A percentile compares a stretch with the other conserved stretches of the same genome.
phyloP scores from a whole-genome alignment of 192 early-diverging fungal genomes.

The Coemansia asiatica region DNA sequence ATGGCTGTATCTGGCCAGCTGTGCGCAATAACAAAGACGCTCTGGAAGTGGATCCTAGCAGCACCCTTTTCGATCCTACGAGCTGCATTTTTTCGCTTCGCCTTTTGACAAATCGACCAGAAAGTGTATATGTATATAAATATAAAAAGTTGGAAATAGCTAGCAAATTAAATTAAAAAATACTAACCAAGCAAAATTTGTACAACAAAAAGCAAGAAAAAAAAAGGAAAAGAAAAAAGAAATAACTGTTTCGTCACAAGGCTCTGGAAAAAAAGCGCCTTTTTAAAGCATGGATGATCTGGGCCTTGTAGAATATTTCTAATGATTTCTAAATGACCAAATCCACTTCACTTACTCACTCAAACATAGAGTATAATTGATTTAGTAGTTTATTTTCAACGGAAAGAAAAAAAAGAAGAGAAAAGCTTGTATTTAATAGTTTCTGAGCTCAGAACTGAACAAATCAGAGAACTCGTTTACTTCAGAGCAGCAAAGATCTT shows the following conservation, averaged over 20 bases:
- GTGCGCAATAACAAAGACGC: not conserved
- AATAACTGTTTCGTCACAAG: not conserved
- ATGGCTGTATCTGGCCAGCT: not conserved
- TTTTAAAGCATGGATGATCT: slow-evolving; percentile 2
- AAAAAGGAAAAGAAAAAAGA: not conserved
- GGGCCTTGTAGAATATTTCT: not conserved
- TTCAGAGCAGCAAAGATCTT: slow-evolving; percentile 63
- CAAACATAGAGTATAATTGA: not conserved
- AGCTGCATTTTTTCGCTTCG: slow-evolving; percentile 22
- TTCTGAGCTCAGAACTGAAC: not conserved
- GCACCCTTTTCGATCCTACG: slow-evolving; percentile 12
- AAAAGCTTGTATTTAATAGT: slow-evolving; percentile 24
- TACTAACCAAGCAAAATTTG: not conserved
- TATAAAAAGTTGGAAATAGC: too few relatives aligned
- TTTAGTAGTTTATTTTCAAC: not conserved
- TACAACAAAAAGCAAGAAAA: not conserved
- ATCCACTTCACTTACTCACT: too few relatives aligned
- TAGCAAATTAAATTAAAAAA: not conserved
- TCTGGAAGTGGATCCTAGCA: slow-evolving; percentile 1
- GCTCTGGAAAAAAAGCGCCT: not conserved
- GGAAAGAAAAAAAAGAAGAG: not conserved
- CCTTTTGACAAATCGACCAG: not conserved
- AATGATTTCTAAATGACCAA: too few relatives aligned
- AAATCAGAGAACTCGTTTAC: slow-evolving; percentile 27
- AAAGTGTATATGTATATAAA: not conserved